Percentiles rank a stretch among this genome's conserved stretches.
Conservation (phyloP, 768 basidiomycete species). For the Sarcomyxa edulis region DNA sequence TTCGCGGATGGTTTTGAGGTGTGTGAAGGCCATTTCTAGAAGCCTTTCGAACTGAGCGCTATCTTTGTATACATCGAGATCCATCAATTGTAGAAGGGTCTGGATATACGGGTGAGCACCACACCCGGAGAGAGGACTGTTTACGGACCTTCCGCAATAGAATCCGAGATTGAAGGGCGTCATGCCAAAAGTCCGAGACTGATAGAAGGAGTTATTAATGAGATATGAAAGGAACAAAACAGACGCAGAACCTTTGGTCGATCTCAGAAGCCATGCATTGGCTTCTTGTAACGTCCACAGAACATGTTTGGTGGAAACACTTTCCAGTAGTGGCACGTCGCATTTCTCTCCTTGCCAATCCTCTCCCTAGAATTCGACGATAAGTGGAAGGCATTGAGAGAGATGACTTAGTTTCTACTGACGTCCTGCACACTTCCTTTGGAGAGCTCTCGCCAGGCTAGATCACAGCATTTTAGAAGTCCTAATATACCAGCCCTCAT, state of each 20-base stretch:
- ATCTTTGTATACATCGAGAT: slow-evolving; percentile 32
- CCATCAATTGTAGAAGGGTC: slow-evolving; percentile 48
- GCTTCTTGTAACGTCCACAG: slow-evolving; percentile 56
- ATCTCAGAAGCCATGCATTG: slow-evolving; percentile 48
- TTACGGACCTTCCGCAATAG: slow-evolving; percentile 50
- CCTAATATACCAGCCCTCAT: slow-evolving; percentile 64
- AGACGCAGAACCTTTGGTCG: slow-evolving; percentile 35
- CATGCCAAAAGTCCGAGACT: slow-evolving; percentile 46
- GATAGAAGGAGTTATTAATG: slow-evolving; percentile 1
- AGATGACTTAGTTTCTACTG: slow-evolving; percentile 15
- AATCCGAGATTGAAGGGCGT: slow-evolving; percentile 47
- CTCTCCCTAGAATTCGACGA: slow-evolving; percentile 50
- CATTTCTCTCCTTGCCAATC: slow-evolving; percentile 91
- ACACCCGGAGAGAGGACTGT: background rate
- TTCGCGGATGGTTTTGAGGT: slow-evolving; percentile 34
- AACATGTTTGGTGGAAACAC: slow-evolving; percentile 47
- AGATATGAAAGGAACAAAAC: background rate
- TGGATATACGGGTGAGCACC: slow-evolving; percentile 16
- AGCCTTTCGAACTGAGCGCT: slow-evolving; percentile 29
- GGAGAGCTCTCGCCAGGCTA: slow-evolving; percentile 78
- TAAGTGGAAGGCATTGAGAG: slow-evolving; percentile 11
- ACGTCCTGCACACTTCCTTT: slow-evolving; percentile 77
- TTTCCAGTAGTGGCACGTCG: slow-evolving; percentile 71
- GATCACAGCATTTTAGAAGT: slow-evolving; percentile 74
- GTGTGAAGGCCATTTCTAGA: slow-evolving; percentile 33